A percentile compares a stretch with the other conserved stretches of the same genome.
phyloP scores from a whole-genome alignment of 805 yeast species.

The Schwanniomyces pseudopolymorphus region DNA sequence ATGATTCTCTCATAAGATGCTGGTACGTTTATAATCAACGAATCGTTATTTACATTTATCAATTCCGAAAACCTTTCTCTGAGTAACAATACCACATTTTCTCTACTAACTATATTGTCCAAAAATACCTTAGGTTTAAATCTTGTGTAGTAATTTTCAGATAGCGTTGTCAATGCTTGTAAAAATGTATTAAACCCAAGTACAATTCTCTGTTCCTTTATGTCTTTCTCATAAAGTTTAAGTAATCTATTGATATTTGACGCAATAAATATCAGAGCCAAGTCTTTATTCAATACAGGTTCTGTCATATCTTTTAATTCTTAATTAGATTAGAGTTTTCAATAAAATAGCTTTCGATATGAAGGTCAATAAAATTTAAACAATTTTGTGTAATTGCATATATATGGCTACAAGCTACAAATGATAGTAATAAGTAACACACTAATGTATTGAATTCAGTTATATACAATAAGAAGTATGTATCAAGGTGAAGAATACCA shows the following conservation, averaged over 20 bases:
- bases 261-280: constrained; percentile 13
- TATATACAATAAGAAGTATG: constrained; percentile 7
- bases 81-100: constrained; percentile 11
- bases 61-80: constrained; percentile 16
- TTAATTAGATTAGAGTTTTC: background rate
- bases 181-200: constrained; percentile 10
- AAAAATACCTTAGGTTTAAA: constrained; percentile 7
- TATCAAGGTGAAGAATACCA: background rate
- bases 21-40: constrained; percentile 18
- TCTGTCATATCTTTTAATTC: background rate
- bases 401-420: background rate
- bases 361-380: background rate
- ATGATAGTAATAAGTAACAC: background rate
- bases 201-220: constrained; percentile 6
- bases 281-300: constrained; percentile 4
- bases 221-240: constrained; percentile 2
- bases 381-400: background rate
- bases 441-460: constrained; percentile 1
- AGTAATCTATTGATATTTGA: constrained; percentile 13
- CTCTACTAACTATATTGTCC: constrained; percentile 4
- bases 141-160: constrained; percentile 7
- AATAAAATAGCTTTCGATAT: background rate
- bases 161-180: constrained; percentile 7
- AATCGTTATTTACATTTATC: constrained; percentile 17
- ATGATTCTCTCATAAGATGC: constrained; percentile 18